Base-by-base conservation (phyloP, 441 rosid species). In the Eruca vesicaria region DNA sequence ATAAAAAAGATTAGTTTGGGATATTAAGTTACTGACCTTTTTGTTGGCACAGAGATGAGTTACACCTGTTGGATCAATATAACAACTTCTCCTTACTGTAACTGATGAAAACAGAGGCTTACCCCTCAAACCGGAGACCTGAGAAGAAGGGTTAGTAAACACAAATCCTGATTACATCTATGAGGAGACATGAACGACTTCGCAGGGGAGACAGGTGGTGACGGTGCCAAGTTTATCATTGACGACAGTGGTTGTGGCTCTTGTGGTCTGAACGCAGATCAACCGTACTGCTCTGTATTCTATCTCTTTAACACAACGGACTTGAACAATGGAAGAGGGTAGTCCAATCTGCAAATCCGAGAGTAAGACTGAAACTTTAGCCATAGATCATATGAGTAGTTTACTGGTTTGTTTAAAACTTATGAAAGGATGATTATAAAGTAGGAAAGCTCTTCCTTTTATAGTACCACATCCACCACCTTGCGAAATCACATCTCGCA, bases 121-220 rank as follows among this genome's bases (percentile, higher is more conserved):
- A 1, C 83, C 91, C 12, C 78, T 83, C 12, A 85, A 87, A 18
- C 77, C 77, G 2, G 83, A 81, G 15, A 78, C 65, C 45, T 81
- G 85, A 5, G 85, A 85, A 15, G 85, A 85, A 43, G 84, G 84
- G 31, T 81, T 78, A 0, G 85, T 73, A 68, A 88, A 82, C 71
- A 81, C 88, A 43, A 88, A 85, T 14, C 88, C 89, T 2, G 90
- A 86, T 7, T 90, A 78, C 90, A 86, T 19, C 87, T 86, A 26
- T 85, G 74, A 9, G 93, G 90, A 18, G 94, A 88, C 63, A 87
- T 78, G 64, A 90, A 88, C 32, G 98, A 89, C 82, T 83, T 83
- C 31, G 84, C 78, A 1, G 81, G 87, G n/a, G 97, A 92, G 61
- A 86, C 73, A 18, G 84, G 76, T 1, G 85, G 88, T 5, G 92